Conservation (phyloP, 768 basidiomycete genomes). For the Russula dissimulans region DNA sequence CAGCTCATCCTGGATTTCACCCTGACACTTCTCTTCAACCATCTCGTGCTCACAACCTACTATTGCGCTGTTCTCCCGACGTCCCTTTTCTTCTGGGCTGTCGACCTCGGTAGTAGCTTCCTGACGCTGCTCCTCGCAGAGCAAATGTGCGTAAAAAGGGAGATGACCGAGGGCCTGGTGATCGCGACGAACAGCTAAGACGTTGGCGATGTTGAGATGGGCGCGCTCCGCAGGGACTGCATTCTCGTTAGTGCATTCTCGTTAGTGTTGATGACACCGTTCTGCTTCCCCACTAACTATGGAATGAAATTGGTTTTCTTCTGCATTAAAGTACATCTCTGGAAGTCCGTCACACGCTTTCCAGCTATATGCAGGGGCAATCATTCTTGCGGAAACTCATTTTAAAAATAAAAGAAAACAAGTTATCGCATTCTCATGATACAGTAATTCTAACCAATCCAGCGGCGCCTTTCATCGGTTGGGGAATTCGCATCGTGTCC, state of each 20-base stretch:
- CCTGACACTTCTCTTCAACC: constrained; percentile 83
- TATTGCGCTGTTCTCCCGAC: constrained; percentile 77
- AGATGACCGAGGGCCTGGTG: constrained; percentile 78
- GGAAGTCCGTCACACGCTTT: background rate
- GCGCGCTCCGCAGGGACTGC: constrained; percentile 38
- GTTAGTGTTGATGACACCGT: constrained; percentile 5
- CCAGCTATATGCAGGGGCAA: background rate
- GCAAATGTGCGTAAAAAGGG: constrained; percentile 82
- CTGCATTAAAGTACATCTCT: background rate
- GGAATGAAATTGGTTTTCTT: background rate
- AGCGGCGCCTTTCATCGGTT: background rate
- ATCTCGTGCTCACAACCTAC: constrained; percentile 90
- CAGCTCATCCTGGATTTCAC: constrained; percentile 93
- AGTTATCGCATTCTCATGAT: background rate
- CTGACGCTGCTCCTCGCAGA: constrained; percentile 76
- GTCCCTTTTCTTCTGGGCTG: constrained; percentile 87
- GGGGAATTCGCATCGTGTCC: background rate
- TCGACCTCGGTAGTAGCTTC: constrained; percentile 62
- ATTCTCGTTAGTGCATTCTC: constrained; percentile 29
- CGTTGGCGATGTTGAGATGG: constrained; percentile 48
- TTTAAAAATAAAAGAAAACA: background rate
- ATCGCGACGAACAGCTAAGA: constrained; percentile 38
- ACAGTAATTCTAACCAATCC: constrained; percentile 5
- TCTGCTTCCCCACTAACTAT: constrained; percentile 8
- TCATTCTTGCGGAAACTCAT: background rate